Evolutionary conservation across 352 stramenopile genomes (phyloP), one percentile per base, ranked within the genome.

Genomic region (Globisporangium camurandrum): DNA sequence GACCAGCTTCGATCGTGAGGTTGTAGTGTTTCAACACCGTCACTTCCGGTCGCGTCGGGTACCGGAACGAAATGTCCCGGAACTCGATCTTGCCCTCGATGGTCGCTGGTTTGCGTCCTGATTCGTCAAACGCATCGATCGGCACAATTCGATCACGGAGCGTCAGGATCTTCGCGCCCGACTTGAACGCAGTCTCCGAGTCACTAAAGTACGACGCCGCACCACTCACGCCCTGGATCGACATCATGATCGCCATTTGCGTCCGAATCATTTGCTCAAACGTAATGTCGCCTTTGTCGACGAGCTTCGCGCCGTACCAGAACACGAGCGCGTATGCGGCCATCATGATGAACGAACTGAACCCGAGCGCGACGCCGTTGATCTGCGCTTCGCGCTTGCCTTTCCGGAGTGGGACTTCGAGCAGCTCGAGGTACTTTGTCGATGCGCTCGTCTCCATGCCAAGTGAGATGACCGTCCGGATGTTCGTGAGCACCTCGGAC

Each of bases 71-170:
- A 8, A 98, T 78, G 56, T 95, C 57, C 11, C 82, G 37, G 53
- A 98, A 91, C 8, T 73, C 55, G 34, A 96, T 70, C 14, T 59
- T 57, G 17, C 93, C 89, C 20, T 46, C 30, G 5, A 54, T 4
- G 20, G 10, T 28, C 12, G 22, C 27, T 10, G 33, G 34, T 1
- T n/a, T 27, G n/a, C 40, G 28, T 9, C 45, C 45, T 42, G 30
- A 31, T 10, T 27, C 20, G 19, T 27, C 28, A 9, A 20, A 41
- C 30, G 45, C 33, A 27, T 54, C 47, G 19, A 54, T 27, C 41
- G 41, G 9, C 49, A 71, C 65, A 27, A 52, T 50, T 8, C 70
- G 66, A 50, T 86, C 70, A 37, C 85, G 66, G 39, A 82, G 65
- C 19, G 57, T 26, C 40, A 87, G 78, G 14, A 86, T 53, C 27